These are phyloP conservation scores for Chaetomidium leptoderma DNA, from an alignment of 495 filamentous ascomycete genomes.

Conservation along the genomic window DNA sequence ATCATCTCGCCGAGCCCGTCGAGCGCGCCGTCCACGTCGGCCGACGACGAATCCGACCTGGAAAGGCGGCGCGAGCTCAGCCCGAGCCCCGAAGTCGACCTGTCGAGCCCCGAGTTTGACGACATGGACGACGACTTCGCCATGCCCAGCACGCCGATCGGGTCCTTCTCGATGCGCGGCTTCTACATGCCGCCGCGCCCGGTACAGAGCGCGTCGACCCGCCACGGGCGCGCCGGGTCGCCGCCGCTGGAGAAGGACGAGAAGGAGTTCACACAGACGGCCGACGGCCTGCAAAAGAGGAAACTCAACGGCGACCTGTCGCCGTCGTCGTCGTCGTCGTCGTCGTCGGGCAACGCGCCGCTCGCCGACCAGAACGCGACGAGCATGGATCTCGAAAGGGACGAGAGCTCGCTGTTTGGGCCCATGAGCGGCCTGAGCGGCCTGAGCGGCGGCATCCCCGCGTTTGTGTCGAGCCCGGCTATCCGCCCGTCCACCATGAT, in stretches of 20 bases:
- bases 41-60: constrained; percentile 56
- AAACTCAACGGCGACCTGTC: constrained; percentile 52
- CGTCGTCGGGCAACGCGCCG: constrained; percentile 28
- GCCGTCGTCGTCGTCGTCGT: constrained; percentile 18
- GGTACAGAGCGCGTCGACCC: constrained; percentile 34
- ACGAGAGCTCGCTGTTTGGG: constrained; percentile 50
- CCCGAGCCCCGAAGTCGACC: constrained; percentile 87
- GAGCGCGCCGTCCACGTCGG: constrained; percentile 60
- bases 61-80: constrained; percentile 73
- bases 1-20: constrained; percentile 86
- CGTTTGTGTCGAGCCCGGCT: constrained; percentile 42
- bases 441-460: no score
- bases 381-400: constrained; percentile 47
- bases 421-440: constrained; percentile 29
- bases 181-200: constrained; percentile 36
- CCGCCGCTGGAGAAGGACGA: constrained; percentile 94
- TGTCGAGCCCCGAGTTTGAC: constrained; percentile 83
- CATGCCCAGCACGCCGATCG: constrained; percentile 52
- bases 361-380: constrained; percentile 36
- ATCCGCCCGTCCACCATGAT: constrained; percentile 41
- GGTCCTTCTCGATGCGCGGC: constrained; percentile 54
- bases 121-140: constrained; percentile 60
- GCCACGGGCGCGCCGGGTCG: constrained; percentile 67
- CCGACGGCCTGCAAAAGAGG: constrained; percentile 75
- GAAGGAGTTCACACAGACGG: constrained; percentile 93